Conservation (phyloP, 805 yeast species). For the Candida alai region DNA sequence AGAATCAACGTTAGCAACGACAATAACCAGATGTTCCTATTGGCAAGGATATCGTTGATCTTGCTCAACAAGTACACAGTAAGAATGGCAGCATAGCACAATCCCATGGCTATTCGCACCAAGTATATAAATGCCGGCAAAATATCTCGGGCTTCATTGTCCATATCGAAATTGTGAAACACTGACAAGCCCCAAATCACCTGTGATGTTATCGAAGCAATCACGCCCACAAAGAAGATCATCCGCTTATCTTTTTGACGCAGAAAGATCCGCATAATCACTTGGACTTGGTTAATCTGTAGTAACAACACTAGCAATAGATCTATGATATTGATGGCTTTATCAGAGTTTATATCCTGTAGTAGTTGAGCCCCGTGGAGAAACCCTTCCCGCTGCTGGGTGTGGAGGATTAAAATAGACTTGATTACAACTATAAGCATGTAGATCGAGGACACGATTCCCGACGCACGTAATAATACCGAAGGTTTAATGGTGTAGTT, state of each 20-base stretch:
- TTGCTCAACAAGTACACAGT: constrained; percentile 53
- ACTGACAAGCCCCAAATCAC: constrained; percentile 67
- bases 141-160: constrained; percentile 49
- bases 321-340: constrained; percentile 52
- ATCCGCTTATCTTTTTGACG: constrained; percentile 66
- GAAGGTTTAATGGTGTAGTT: constrained; percentile 64
- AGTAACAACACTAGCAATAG: constrained; percentile 54
- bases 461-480: constrained; percentile 44
- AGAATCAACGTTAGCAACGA: constrained; percentile 53
- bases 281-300: constrained; percentile 68
- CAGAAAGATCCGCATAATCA: constrained; percentile 62
- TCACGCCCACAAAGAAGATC: constrained; percentile 55
- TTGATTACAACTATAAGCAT: constrained; percentile 47
- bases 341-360: constrained; percentile 38
- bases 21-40: constrained; percentile 49
- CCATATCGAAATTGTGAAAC: constrained; percentile 35
- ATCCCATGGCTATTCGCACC: constrained; percentile 65
- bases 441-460: constrained; percentile 52
- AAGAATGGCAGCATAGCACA: constrained; percentile 64
- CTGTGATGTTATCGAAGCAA: constrained; percentile 52
- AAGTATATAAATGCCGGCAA: constrained; percentile 73
- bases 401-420: constrained; percentile 42
- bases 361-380: constrained; percentile 44
- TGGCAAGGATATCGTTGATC: constrained; percentile 45
- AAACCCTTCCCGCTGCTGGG: constrained; percentile 45